Percentiles rank a stretch among this genome's conserved stretches.
Conservation (phyloP, 495 filamentous ascomycete genomes). For the Bryoglossum gracile region DNA sequence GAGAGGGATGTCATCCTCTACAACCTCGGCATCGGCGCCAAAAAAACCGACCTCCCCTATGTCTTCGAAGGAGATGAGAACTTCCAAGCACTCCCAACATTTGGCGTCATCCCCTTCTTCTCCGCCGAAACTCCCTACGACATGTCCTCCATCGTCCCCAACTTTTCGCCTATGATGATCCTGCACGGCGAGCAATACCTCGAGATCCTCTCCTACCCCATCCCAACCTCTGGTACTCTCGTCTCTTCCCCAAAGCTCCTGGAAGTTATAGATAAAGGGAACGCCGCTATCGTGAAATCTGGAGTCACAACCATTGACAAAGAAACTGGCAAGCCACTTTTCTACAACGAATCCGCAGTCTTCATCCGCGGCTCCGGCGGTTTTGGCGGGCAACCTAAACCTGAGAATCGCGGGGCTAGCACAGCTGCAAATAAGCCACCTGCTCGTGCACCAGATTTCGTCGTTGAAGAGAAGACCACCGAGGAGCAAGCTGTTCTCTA, state of each 20-base stretch:
- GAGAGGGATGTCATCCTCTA: slow-evolving; percentile 90
- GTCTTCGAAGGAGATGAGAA: slow-evolving; percentile 84
- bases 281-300: slow-evolving; percentile 74
- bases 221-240: slow-evolving; percentile 79
- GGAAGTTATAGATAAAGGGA: slow-evolving; percentile 93
- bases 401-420: slow-evolving; percentile 66
- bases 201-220: slow-evolving; percentile 87
- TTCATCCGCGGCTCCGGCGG: slow-evolving; percentile 92
- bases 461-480: slow-evolving; percentile 83
- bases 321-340: slow-evolving; percentile 81
- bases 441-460: slow-evolving; percentile 64
- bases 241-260: slow-evolving; percentile 79
- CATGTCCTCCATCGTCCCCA: slow-evolving; percentile 77
- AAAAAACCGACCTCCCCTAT: slow-evolving; percentile 79
- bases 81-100: slow-evolving; percentile 91
- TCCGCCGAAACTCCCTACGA: slow-evolving; percentile 73
- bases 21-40: slow-evolving; percentile 91
- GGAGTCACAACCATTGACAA: slow-evolving; percentile 71
- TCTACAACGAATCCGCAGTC: slow-evolving; percentile 91
- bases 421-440: slow-evolving; percentile 75
- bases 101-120: slow-evolving; percentile 90
- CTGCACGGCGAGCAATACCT: slow-evolving; percentile 99
- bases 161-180: slow-evolving; percentile 98
- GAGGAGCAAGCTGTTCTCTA: slow-evolving; percentile 96
- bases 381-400: slow-evolving; percentile 81